Evolutionary conservation across 164 flowering plant species (phyloP).

Genomic region (Hamamelis virginiana): DNA sequence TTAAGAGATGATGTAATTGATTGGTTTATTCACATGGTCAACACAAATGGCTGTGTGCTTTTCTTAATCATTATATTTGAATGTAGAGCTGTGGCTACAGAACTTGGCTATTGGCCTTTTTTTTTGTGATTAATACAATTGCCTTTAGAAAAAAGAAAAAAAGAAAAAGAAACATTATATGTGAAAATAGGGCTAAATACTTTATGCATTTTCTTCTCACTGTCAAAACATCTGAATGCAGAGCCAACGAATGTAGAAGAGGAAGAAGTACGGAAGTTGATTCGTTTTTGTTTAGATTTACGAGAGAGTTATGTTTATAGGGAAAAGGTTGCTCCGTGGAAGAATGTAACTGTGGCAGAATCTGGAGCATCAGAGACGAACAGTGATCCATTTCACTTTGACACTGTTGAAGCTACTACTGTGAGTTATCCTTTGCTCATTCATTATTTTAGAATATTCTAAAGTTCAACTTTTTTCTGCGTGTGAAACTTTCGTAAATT

Average conservation of each 20-base stretch:
- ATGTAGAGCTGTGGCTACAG: too few species aligned
- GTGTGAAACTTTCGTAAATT: not conserved
- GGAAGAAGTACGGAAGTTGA: conserved; percentile 55
- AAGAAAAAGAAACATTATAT: too few species aligned
- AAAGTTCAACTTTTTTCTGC: not conserved
- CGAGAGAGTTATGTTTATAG: conserved; percentile 57
- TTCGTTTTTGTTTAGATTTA: conserved; percentile 59
- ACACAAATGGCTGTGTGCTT: not conserved
- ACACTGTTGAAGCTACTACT: conserved; percentile 44
- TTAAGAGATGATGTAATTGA: not conserved
- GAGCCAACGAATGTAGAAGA: conserved; percentile 56
- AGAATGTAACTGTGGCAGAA: conserved; percentile 23
- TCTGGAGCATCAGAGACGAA: conserved; percentile 22
- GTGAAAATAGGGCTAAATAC: not conserved
- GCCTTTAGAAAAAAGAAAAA: too few species aligned
- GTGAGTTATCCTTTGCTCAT: conserved; percentile 35
- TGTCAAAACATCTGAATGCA: conserved; percentile 18
- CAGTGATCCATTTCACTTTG: conserved; percentile 53
- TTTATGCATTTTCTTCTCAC: not conserved
- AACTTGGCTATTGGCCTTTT: too few species aligned
- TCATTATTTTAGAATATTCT: not conserved
- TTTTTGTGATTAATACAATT: too few species aligned
- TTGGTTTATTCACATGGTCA: not conserved
- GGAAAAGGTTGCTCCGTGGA: conserved; percentile 64
- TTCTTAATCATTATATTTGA: not conserved